phyloP scores from a whole-genome alignment of 192 early-diverging fungal species.

The Linnemannia schmuckeri region DNA sequence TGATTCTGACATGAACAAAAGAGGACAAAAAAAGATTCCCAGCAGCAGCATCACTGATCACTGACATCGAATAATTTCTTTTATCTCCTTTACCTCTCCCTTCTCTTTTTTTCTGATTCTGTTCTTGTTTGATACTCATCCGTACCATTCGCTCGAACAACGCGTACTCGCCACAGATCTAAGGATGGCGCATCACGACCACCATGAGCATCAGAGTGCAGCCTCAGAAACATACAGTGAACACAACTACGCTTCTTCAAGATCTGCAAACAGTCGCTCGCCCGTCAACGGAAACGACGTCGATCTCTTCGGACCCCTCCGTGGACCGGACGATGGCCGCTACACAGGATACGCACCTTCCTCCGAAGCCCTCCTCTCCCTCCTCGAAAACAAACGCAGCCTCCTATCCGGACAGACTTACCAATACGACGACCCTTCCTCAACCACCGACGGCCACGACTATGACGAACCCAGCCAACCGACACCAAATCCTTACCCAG shows the following conservation, averaged over 20 bases:
- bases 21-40: not conserved
- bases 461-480: constrained; percentile 21
- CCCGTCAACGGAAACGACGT: constrained; percentile 27
- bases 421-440: constrained; percentile 17
- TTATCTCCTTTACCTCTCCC: not conserved
- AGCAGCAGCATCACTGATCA: not conserved
- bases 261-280: constrained; percentile 28
- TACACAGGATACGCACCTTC: constrained; percentile 79
- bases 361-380: constrained; percentile 74
- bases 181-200: not conserved
- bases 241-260: constrained; percentile 18
- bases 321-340: constrained; percentile 72
- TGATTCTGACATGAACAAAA: not conserved
- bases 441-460: not conserved
- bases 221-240: constrained; percentile 49
- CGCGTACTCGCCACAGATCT: not conserved
- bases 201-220: not conserved
- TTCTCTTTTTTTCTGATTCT: not conserved
- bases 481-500: constrained; percentile 53
- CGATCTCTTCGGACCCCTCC: constrained; percentile 57
- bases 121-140: not conserved
- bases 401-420: constrained; percentile 36
- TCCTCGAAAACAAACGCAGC: constrained; percentile 72
- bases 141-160: not conserved
- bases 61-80: not conserved